A percentile compares a stretch with the other conserved stretches of the same genome.
These are phyloP conservation scores for Kuraishia ogatae DNA, from an alignment of 805 yeast genomes.

Conservation along the genomic window DNA sequence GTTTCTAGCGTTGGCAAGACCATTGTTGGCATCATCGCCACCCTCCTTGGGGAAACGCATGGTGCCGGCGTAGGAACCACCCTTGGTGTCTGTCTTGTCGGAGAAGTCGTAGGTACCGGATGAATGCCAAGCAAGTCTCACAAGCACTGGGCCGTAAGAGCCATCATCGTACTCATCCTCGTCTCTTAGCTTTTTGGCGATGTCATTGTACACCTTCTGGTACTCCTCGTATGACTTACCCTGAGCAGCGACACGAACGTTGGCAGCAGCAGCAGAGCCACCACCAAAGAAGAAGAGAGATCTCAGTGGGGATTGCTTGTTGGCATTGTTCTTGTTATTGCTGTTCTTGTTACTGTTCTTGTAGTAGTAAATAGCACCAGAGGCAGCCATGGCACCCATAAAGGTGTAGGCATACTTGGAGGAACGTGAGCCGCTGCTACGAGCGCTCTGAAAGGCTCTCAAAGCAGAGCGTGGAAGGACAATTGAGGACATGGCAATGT, in stretches of 20 bases:
- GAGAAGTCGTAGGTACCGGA: slow-evolving; percentile 37
- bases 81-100: slow-evolving; percentile 29
- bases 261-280: slow-evolving; percentile 27
- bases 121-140: slow-evolving; percentile 42
- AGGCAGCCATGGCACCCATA: slow-evolving; percentile 1
- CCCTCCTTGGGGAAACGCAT: slow-evolving; percentile 44
- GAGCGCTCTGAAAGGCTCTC: neutral
- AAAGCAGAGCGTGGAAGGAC: slow-evolving; percentile 1
- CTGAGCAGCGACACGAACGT: slow-evolving; percentile 22
- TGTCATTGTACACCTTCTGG: slow-evolving; percentile 63
- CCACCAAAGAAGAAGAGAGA: slow-evolving; percentile 20
- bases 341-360: slow-evolving; percentile 7
- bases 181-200: slow-evolving; percentile 52
- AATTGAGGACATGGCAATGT: slow-evolving; percentile 1
- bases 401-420: neutral
- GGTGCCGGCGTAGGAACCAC: slow-evolving; percentile 46
- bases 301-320: slow-evolving; percentile 8
- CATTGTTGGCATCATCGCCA: slow-evolving; percentile 39
- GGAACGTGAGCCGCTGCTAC: neutral
- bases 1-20: slow-evolving; percentile 44
- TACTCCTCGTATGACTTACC: slow-evolving; percentile 39
- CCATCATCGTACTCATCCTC: slow-evolving; percentile 54
- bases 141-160: slow-evolving; percentile 39
- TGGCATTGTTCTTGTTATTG: slow-evolving; percentile 11
- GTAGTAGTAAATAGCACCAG: neutral